Evolutionary conservation across 768 basidiomycete species (phyloP), one percentile per base, ranked within the genome.

Genomic region (Psilocybe azurescens): DNA sequence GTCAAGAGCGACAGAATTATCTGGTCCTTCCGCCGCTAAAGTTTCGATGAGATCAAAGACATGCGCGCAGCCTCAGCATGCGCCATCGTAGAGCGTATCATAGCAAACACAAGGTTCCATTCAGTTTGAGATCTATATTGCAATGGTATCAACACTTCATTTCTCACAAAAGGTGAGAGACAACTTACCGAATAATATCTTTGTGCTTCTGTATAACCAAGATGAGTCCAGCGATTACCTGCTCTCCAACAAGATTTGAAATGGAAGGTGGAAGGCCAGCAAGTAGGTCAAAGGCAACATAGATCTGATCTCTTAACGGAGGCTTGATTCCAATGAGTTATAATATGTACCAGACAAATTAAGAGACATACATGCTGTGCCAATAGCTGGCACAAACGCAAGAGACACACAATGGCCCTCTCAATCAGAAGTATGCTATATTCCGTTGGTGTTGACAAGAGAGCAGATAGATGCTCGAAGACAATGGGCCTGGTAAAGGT

Each of bases 391-490:
- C 93, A 94, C n/a, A 99, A 78, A 30, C 93, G 84, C 58, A 99
- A 78, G 29, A 99, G 81, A 20, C 90, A 91, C 14, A 97, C 94
- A 3, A 98, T 93, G 3, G 96, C 95, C 13, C 97, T 85, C 70
- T 99, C 97, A 44, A 97, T 93, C 46, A 99, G 84, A 53, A 99
- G 81, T 32, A 94, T 84, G 69, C 94, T 95, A 72, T 97, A 98
- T 56, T 90, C 89, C 13, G 82, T 81, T 0, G 97, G 85, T 2
- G 89, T 80, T 2, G 87, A 85, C 28, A 99, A 80, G 16, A 99
- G 77, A 0, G 89, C 83, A 0, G 94, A 91, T 28, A 99, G 78
- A 72, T 98, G 96, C 69, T 97, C 95, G 71, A 97, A 98, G 3
- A 97, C 86, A 67, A 95, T 86, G 0, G 97, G 95, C 97, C 96